Percentiles rank a stretch among this genome's conserved stretches.
These are phyloP conservation scores for Lyophyllum semitale DNA, from an alignment of 768 basidiomycete species.

Conservation along the genomic window DNA sequence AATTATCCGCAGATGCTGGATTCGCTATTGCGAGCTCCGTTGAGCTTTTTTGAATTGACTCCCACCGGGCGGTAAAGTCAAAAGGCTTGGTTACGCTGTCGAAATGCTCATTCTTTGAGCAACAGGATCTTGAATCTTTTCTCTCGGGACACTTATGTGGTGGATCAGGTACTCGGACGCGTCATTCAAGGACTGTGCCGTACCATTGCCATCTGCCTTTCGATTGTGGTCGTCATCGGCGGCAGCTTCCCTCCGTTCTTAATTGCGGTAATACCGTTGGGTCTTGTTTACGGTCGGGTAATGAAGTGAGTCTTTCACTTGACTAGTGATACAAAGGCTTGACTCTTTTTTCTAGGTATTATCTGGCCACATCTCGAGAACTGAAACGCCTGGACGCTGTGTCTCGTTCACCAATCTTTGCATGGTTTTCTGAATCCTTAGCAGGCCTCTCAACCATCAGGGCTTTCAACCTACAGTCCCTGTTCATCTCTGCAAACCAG, in stretches of 20 bases:
- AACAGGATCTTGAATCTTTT: conserved; percentile 85
- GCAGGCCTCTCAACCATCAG: conserved; percentile 82
- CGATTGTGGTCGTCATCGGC: conserved; percentile 74
- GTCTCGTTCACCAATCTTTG: conserved; percentile 89
- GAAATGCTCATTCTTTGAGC: not conserved
- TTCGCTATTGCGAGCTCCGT: conserved; percentile 78
- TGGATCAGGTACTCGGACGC: conserved; percentile 81
- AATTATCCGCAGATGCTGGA: conserved; percentile 60
- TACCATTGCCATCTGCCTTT: conserved; percentile 58
- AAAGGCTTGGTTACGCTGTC: not conserved
- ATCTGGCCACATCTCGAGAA: conserved; percentile 83
- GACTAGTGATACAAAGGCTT: not conserved
- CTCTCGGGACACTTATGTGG: conserved; percentile 83
- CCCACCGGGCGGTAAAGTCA: conserved; percentile 72
- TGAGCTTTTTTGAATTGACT: conserved; percentile 89
- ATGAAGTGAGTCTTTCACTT: conserved; percentile 59
- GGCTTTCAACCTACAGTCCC: conserved; percentile 69
- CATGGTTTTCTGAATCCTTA: conserved; percentile 80
- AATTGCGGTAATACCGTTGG: conserved; percentile 71
- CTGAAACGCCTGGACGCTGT: conserved; percentile 88
- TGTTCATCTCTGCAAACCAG: conserved; percentile 71
- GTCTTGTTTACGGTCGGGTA: conserved; percentile 77
- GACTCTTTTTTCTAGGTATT: conserved; percentile 58
- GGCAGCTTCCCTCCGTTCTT: conserved; percentile 83
- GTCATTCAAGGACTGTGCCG: conserved; percentile 74